Conservation (phyloP, 139 green algal genomes). For the Coelastrella sp. region DNA sequence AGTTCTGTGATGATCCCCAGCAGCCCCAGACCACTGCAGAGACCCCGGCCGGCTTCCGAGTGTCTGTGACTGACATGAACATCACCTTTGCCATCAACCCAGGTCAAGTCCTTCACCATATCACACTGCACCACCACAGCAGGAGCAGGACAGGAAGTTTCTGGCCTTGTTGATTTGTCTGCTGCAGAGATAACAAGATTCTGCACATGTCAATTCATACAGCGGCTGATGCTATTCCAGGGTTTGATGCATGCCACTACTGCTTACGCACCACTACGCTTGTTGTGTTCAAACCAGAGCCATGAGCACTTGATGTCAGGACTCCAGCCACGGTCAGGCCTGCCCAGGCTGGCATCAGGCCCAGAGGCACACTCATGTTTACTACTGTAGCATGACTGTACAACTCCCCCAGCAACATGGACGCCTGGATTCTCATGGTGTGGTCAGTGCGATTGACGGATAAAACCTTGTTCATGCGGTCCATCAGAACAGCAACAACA, state of each 20-base stretch:
- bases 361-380: not conserved
- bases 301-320: not conserved
- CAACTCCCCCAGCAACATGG: not conserved
- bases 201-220: no score
- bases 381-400: not conserved
- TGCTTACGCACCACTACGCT: not conserved
- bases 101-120: not conserved
- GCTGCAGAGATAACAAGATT: not conserved
- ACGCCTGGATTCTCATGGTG: not conserved
- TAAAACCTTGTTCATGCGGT: slow-evolving; percentile 19
- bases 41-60: not conserved
- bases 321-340: not conserved
- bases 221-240: no score
- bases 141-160: not conserved
- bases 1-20: not conserved
- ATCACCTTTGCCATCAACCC: not conserved
- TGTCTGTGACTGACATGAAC: not conserved
- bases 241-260: not conserved
- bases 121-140: not conserved
- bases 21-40: not conserved
- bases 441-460: not conserved
- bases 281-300: not conserved
- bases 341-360: not conserved
- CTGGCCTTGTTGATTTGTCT: not conserved
- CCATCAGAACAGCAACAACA: slow-evolving; percentile 19